Evolutionary conservation across 495 filamentous ascomycete genomes (phyloP).

Genomic region (Ascodesmis nigricans): DNA sequence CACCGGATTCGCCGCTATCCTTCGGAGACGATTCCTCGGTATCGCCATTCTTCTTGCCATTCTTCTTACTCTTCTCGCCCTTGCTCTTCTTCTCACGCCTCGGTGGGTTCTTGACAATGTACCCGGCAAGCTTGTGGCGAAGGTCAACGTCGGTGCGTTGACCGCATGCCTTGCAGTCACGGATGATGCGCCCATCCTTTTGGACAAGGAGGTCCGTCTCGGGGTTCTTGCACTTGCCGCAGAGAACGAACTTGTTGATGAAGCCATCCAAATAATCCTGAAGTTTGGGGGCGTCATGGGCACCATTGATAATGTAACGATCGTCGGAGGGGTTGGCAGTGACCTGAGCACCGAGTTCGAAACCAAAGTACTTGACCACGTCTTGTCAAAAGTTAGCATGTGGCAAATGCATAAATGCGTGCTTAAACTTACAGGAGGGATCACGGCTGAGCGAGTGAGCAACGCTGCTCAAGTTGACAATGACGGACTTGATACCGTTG

Average conservation of each 20-base stretch:
- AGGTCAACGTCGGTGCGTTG: constrained; percentile 75
- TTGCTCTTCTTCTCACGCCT: constrained; percentile 94
- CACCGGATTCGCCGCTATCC: constrained; percentile 51
- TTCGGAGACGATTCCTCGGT: constrained; percentile 39
- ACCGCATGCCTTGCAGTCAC: constrained; percentile 98
- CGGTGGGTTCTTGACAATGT: constrained; percentile 87
- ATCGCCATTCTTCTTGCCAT: constrained; percentile 38
- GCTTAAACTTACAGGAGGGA: constrained; percentile 37
- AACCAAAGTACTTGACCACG: constrained; percentile 99
- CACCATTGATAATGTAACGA: constrained; percentile 99
- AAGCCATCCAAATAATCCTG: constrained; percentile 97
- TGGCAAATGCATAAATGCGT: background rate
- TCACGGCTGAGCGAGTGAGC: constrained; percentile 80
- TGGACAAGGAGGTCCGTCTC: constrained; percentile 76
- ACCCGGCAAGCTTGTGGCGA: constrained; percentile 86
- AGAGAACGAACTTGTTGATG: constrained; percentile 93
- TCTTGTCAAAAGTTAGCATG: constrained; percentile 23
- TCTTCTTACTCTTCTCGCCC: constrained; percentile 61
- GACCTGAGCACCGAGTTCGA: constrained; percentile 94
- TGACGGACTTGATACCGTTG: constrained; percentile 90
- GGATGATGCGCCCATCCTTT: constrained; percentile 70
- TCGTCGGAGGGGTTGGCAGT: constrained; percentile 93
- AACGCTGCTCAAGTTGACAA: constrained; percentile 92
- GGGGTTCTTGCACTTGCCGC: constrained; percentile 98
- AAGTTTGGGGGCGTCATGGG: constrained; percentile 84